Base-by-base conservation (phyloP, 2,329 filamentous ascomycete genomes). In the Cordyceps farinosa region DNA sequence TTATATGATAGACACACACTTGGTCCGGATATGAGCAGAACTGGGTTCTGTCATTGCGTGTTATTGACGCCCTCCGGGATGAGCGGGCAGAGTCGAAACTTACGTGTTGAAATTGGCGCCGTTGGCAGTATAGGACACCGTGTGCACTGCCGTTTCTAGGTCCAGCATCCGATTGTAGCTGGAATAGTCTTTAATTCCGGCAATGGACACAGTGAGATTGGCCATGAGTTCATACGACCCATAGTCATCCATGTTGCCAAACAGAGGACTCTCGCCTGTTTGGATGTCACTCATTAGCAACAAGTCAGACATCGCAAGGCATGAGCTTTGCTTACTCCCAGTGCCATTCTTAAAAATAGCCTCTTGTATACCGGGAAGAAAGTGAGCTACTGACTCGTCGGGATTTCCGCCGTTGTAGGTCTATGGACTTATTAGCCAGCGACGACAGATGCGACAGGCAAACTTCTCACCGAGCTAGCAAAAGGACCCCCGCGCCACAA, bases 401-500 rank as follows among this genome's bases (percentile, higher is more conserved):
- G 80, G 80, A 50, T 83, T 83, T 1, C 80, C 81, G 17, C 81
- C 80, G 0, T 70, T 75, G 66, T 83, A 83, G 61, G 72, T 74
- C 72, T 77, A 55, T 11, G 29, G 22, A n/a, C 2, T 55, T 17
- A n/a, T 55, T 55, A 40, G 38, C 17, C 34, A 22, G 11, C 3
- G 15, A n/a, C 30, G 11, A 2, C 1, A 56, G 40, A 29, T 34
- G 30, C 17, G 13, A 36, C 34, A 27, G 27, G 30, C 22, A 5
- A 4, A 1, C 0, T 15, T 65, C 72, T 67, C 67, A 78, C 78
- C 22, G 69, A 69, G 45, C 69, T 71, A 61, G 80, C 74, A 62
- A 83, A 84, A 0, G 80, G 80, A 0, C 81, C 81, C 3, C 79
- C 80, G 2, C 77, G 78, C 81, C 80, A 84, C 1, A 84, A 66